Base-by-base conservation (phyloP, 257 asterid species). In the Lantana camara region DNA sequence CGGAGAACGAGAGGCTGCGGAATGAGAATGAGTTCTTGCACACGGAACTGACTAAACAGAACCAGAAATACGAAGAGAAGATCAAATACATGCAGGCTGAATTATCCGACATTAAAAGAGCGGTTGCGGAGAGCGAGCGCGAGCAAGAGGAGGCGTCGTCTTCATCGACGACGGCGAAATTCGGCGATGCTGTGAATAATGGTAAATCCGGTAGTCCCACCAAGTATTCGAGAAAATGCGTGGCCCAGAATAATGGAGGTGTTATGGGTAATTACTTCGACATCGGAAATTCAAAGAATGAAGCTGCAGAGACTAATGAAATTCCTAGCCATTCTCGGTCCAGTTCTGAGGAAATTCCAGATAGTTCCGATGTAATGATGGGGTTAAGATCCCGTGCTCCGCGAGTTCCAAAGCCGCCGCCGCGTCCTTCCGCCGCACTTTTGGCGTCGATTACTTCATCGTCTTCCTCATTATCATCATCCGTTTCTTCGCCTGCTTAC, bases 341-440 rank as follows among this genome's bases (percentile, higher is more conserved):
- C 58, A 82, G 65, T 67, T 73, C 89, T 0, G 95, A 75, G 7
- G 95, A 92, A 44, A 63, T 75, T 35, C 75, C 71, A 2, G 96
- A 87, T 9, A 60, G 82, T 42, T 78, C 92, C 0, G 88, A 77
- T 17, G 72, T 57, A 6, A 54, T 78, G 5, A 56, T 80, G 70
- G 72, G 69, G 48, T 15, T 79, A 29, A 85, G 81, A 77, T 77
- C 95, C 51, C 93, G 96, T 17, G 79, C 35, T 34, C 96, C 99
- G 4, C 81, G 96, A 7, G 82, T 94, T 58, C 99, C 99, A 0
- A 86, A 72, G 46, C 99, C 99, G 9, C 99, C 99, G 11, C 99
- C 99, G 14, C 72, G 79, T 56, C 99, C 97, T 14, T 81, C 95
- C 1, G 68, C 87, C 10, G 74, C 85, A 3, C 74, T 74, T 15